These are phyloP conservation scores for Podila epicladia DNA, from an alignment of 192 early-diverging fungal species.

Conservation along the genomic window DNA sequence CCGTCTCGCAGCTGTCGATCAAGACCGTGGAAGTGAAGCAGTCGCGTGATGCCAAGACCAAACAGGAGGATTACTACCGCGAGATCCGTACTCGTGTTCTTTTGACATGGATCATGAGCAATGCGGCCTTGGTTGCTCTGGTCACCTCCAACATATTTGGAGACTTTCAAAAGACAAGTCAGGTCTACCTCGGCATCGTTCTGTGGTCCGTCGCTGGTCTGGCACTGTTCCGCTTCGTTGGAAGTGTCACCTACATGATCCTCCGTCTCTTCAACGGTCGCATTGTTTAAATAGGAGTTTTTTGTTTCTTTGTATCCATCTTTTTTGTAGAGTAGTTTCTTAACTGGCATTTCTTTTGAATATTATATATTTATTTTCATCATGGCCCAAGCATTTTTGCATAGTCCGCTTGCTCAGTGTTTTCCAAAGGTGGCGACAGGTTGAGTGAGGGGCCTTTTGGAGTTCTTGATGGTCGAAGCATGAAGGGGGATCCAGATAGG, in stretches of 20 bases:
- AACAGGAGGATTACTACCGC: conserved; percentile 80
- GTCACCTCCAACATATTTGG: conserved; percentile 56
- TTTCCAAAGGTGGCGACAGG: too few relatives aligned
- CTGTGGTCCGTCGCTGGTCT: conserved; percentile 75
- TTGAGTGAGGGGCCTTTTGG: too few relatives aligned
- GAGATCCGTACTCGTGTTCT: conserved; percentile 79
- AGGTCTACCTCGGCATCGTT: conserved; percentile 62
- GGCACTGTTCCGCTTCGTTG: conserved; percentile 70
- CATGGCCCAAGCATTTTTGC: too few relatives aligned
- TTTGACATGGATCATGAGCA: conserved; percentile 78
- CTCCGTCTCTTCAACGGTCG: conserved; percentile 55
- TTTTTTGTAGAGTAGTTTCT: conserved; percentile 3
- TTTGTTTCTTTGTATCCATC: not conserved
- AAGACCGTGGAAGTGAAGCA: conserved; percentile 37
- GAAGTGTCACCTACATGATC: conserved; percentile 68
- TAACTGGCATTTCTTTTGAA: not conserved
- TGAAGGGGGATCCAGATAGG: too few relatives aligned
- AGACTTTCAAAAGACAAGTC: not conserved
- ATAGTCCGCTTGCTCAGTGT: too few relatives aligned
- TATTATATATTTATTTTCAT: too few relatives aligned
- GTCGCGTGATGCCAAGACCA: conserved; percentile 53
- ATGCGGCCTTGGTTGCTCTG: conserved; percentile 69
- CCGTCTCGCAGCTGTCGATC: conserved; percentile 39
- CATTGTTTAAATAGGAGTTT: not conserved
- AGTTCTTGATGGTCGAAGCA: too few relatives aligned